Evolutionary conservation across 2,329 filamentous ascomycete species (phyloP), one percentile per base, ranked within the genome.

Genomic region (Aspergillus tubingensis): DNA sequence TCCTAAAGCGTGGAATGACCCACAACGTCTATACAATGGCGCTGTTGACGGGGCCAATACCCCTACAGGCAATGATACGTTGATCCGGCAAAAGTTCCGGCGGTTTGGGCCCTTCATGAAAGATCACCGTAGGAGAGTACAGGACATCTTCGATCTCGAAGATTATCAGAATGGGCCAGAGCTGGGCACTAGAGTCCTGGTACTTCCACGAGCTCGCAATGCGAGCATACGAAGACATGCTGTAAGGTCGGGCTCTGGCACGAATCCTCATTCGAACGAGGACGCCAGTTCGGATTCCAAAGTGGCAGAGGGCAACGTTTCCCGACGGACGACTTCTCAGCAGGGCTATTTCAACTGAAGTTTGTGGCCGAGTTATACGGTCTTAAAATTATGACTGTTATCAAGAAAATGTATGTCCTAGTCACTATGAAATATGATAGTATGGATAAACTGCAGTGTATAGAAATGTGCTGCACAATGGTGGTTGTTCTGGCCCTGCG

Each of bases 101-200:
- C 39, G 53, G 10, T 15, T 55, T 15, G 27, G 39, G 4, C 53
- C 53, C 3, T 44, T 41, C 13, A 7, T 19, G 10, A 43, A 32
- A 43, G 43, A 55, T 11, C 11, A 39, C 13, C 53, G 39, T 27
- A 44, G n/a, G 23, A 55, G 30, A 15, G 39, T 47, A 13, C 53
- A 55, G 11, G 53, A 55, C 2, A 30, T 55, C 21, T 55, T 55
- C 15, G 39, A 44, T 13, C 39, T 55, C 36, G 39, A 55, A 13
- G 53, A n/a, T 15, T 47, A 30, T 23, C 39, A 11, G 39, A 11
- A 23, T 36, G 39, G 23, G 17, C 23, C 23, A 21, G 19, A 17
- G 13, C 6, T 21, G 2, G 53, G 41, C 10, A 44, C n/a, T 43
- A 43, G 38, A 27, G 15, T 55, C 5, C 53, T 17, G 23, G 53